These are phyloP conservation scores for Eimeria sp. DNA, from an alignment of 169 alveolate species.

Conservation along the genomic window DNA sequence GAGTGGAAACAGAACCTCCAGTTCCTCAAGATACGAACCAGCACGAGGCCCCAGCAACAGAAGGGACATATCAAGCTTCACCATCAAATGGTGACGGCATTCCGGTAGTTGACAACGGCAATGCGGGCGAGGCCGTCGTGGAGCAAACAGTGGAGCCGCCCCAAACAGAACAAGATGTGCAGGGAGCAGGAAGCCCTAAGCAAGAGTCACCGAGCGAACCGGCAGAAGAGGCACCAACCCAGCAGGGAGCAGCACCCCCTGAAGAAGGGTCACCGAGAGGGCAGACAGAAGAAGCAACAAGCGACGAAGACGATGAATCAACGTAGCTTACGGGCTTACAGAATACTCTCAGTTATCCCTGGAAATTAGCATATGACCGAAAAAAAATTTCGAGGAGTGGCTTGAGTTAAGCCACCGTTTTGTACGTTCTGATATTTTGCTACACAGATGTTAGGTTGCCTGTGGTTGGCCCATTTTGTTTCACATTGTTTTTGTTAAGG, in stretches of 20 bases:
- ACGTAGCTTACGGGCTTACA: background rate
- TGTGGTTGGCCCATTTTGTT: background rate
- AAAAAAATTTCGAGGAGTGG: background rate
- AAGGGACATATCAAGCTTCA: background rate
- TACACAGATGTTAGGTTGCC: background rate
- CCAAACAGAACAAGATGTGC: background rate
- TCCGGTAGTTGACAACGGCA: background rate
- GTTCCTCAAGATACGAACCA: background rate
- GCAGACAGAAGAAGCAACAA: background rate
- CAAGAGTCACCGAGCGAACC: background rate
- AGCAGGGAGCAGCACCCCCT: background rate
- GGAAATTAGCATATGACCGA: background rate
- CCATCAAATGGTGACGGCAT: background rate
- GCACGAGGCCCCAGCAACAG: background rate
- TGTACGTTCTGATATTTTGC: background rate
- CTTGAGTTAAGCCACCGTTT: constrained; percentile 29
- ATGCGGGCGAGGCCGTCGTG: background rate
- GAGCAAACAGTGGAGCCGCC: background rate
- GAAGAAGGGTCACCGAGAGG: constrained; percentile 1
- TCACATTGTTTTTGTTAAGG: background rate
- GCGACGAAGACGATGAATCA: background rate
- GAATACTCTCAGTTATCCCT: background rate
- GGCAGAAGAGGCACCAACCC: background rate
- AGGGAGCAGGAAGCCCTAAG: background rate
- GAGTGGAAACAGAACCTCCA: background rate